Conservation (phyloP, 2,329 filamentous ascomycete species). For the Ophiognomonia clavigignenti-juglandacearum region DNA sequence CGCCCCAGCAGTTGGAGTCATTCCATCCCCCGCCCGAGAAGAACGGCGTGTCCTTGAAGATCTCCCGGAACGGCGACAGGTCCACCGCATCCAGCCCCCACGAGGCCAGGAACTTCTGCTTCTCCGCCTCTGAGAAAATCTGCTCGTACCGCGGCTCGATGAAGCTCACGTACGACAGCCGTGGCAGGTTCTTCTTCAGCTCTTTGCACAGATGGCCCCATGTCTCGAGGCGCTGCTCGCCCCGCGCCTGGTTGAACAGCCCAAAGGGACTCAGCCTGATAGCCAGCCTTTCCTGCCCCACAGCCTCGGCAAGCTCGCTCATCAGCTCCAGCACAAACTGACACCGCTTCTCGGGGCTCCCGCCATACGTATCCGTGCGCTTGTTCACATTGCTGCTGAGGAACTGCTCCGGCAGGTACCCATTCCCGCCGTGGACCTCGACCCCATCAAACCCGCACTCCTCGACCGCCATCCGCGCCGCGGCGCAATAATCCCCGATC, state of each 20-base stretch:
- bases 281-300: conserved; percentile 43
- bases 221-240: conserved; percentile 53
- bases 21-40: conserved; percentile 25
- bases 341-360: conserved; percentile 48
- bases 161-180: conserved; percentile 54
- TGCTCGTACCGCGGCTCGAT: conserved; percentile 44
- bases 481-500: conserved; percentile 25
- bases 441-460: conserved; percentile 42
- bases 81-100: conserved; percentile 12
- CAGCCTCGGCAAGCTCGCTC: conserved; percentile 42
- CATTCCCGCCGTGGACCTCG: conserved; percentile 35
- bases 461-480: conserved; percentile 40
- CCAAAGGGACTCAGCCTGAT: conserved; percentile 53
- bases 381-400: conserved; percentile 48
- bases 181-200: conserved; percentile 37
- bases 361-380: conserved; percentile 50
- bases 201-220: conserved; percentile 46
- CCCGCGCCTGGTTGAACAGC: conserved; percentile 41
- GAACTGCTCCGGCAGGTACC: conserved; percentile 48
- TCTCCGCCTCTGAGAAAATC: conserved; percentile 25
- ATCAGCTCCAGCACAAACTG: conserved; percentile 47
- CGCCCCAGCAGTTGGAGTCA: conserved; percentile 19
- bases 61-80: conserved; percentile 9
- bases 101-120: conserved; percentile 19
- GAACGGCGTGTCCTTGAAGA: conserved; percentile 22